Base-by-base conservation (phyloP, 345 rosid genomes). In the Reutealis trisperma region DNA sequence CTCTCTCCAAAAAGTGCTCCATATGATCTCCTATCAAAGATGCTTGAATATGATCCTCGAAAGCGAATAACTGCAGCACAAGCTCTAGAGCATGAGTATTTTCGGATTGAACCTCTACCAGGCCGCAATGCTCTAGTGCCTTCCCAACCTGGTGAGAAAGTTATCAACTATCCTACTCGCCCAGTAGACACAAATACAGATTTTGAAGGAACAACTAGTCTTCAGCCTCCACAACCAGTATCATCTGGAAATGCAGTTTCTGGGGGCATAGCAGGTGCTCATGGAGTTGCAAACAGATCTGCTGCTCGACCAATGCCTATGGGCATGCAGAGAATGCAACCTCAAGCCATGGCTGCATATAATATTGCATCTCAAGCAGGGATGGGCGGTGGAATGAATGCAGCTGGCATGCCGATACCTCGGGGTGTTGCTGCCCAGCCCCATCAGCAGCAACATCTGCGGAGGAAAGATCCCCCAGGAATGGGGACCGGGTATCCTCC, bases 1-100 rank as follows among this genome's bases (percentile, higher is more conserved):
- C 91, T 91, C 63, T 61, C 90, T 58, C 85, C 81, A 21, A 96
- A 92, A 78, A 84, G 84, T 75, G 76, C 85, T 70, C 89, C 97
- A 30, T 96, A 79, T 80, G 98, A 92, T 78, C 96, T 90, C 75
- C 80, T 92, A 54, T 93, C 99, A 59, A 95, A 89, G 88, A 93
- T 95, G 99, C 92, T 95, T 34, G 98, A 93, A 66, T 95, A 93
- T 67, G 99, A 95, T 83, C 99, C 99, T 32, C 85, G 78, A 61
- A 95, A 95, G 81, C 90, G 98, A 42, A 88, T 95, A 85, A 93
- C 98, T 21, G 99, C 99, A 67, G 90, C 97, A n/a, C 97, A 95
- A 80, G 98, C 99, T 41, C 86, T 96, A 54, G 98, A 92, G 67
- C 99, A 96, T 51, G 97, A 96, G 84, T 96, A 91, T 78, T 96